These are phyloP conservation scores for Diaporthe ilicicola DNA, from an alignment of 2,329 filamentous ascomycete species.

Conservation along the genomic window DNA sequence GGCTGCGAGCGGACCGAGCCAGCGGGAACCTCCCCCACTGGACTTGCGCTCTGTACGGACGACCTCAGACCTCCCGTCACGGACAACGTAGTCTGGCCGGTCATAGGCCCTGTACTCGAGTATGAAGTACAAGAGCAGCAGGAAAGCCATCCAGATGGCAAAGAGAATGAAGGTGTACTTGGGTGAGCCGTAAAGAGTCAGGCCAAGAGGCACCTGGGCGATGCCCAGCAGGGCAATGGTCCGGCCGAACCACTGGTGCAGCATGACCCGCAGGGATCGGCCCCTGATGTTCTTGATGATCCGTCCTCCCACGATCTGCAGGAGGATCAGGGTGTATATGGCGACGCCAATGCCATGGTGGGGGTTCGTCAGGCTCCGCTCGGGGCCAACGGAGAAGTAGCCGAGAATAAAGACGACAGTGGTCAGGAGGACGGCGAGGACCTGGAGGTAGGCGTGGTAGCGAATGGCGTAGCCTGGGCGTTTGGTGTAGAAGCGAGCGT, in stretches of 20 bases:
- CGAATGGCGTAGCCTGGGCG: constrained; percentile 69
- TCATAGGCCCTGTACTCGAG: constrained; percentile 75
- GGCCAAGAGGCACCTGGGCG: constrained; percentile 84
- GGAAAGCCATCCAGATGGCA: constrained; percentile 76
- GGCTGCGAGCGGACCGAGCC: constrained; percentile 63
- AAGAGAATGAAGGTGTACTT: constrained; percentile 86
- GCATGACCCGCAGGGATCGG: constrained; percentile 62
- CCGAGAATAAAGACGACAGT: constrained; percentile 79
- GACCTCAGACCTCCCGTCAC: constrained; percentile 66
- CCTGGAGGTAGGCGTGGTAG: constrained; percentile 78
- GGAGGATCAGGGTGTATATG: constrained; percentile 75
- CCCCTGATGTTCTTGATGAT: constrained; percentile 64
- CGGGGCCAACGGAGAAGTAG: constrained; percentile 79
- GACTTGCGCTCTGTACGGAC: constrained; percentile 46
- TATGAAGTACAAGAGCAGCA: constrained; percentile 81
- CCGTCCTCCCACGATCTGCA: constrained; percentile 76
- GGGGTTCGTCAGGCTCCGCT: constrained; percentile 78
- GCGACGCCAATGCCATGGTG: constrained; percentile 87
- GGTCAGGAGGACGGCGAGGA: constrained; percentile 72
- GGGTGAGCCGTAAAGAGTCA: constrained; percentile 93
- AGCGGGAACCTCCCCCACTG: constrained; percentile 47
- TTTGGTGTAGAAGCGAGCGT: constrained; percentile 74
- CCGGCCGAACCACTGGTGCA: constrained; percentile 91
- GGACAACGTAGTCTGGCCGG: constrained; percentile 61
- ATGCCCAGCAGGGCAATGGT: constrained; percentile 82